phyloP scores from a whole-genome alignment of 129 eudicot species.

The Silybum marianum region DNA sequence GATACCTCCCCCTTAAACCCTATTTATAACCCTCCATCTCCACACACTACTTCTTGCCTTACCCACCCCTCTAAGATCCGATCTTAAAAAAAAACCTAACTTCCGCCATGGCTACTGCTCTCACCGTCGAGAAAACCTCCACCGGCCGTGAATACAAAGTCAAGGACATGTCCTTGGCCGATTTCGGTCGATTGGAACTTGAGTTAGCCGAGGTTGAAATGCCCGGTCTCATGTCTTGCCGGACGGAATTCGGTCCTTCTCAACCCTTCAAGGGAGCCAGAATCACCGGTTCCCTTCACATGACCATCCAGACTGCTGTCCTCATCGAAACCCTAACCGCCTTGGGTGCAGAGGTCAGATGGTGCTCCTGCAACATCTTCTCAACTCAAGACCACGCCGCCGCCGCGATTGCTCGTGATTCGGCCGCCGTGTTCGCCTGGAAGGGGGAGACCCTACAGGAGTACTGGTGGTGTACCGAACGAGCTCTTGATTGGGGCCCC shows the following conservation, averaged over 20 bases:
- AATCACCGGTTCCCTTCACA: constrained; percentile 77
- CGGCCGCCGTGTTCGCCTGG: constrained; percentile 87
- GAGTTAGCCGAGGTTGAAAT: constrained; percentile 81
- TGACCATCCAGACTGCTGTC: constrained; percentile 81
- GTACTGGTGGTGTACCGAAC: constrained; percentile 91
- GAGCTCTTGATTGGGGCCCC: constrained; percentile 82
- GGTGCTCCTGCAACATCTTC: constrained; percentile 88
- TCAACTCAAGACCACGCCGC: constrained; percentile 85
- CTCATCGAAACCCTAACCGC: constrained; percentile 74
- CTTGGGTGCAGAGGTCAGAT: constrained; percentile 77
- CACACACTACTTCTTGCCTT: constrained; percentile 10
- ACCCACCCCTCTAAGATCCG: constrained; percentile 27
- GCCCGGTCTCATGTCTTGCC: constrained; percentile 84
- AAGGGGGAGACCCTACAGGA: constrained; percentile 81
- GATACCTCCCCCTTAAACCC: constrained; percentile 18
- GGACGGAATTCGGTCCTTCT: constrained; percentile 70
- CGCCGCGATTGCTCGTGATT: constrained; percentile 71
- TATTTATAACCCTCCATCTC: constrained; percentile 42
- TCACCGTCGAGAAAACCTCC: constrained; percentile 67
- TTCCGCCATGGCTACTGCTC: constrained; percentile 34
- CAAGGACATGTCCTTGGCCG: constrained; percentile 87
- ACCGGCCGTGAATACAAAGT: constrained; percentile 86
- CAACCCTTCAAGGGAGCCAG: constrained; percentile 77
- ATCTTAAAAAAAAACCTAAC: constrained; percentile 9
- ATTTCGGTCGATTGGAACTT: constrained; percentile 73